These are phyloP conservation scores for Ganoderma sp. DNA, from an alignment of 1,284 basidiomycete species.

Conservation along the genomic window DNA sequence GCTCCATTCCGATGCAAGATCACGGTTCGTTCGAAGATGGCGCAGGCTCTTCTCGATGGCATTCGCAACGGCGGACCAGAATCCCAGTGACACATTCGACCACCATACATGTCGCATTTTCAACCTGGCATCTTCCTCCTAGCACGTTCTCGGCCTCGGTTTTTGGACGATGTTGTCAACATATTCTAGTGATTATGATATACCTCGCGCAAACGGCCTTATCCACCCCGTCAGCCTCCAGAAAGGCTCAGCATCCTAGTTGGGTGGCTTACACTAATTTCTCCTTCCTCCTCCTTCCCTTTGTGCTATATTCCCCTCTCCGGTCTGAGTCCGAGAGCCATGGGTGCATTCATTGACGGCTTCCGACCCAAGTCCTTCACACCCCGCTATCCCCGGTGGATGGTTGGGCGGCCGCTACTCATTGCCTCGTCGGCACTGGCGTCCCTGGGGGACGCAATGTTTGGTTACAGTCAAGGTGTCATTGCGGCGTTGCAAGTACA, in stretches of 20 bases:
- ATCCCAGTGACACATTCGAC: background rate
- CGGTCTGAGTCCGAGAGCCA: background rate
- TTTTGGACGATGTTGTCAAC: background rate
- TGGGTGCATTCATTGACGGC: slow-evolving; percentile 18
- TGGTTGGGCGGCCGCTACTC: slow-evolving; percentile 56
- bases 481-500: slow-evolving; percentile 59
- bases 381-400: slow-evolving; percentile 56
- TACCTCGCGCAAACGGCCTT: background rate
- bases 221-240: background rate
- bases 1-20: slow-evolving; percentile 41
- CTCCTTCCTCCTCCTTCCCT: background rate
- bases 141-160: background rate
- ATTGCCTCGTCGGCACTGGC: slow-evolving; percentile 57
- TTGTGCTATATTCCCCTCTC: background rate
- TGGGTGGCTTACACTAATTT: background rate
- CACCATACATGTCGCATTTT: background rate
- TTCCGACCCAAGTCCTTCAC: slow-evolving; percentile 44
- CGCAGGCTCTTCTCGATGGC: slow-evolving; percentile 25
- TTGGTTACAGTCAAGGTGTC: slow-evolving; percentile 61
- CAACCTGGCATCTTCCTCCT: background rate
- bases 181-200: background rate
- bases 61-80: background rate
- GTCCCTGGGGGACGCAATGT: slow-evolving; percentile 60
- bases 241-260: background rate
- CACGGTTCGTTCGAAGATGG: slow-evolving; percentile 36